Conservation (phyloP, 768 basidiomycete genomes). For the Leccinum imitatum region DNA sequence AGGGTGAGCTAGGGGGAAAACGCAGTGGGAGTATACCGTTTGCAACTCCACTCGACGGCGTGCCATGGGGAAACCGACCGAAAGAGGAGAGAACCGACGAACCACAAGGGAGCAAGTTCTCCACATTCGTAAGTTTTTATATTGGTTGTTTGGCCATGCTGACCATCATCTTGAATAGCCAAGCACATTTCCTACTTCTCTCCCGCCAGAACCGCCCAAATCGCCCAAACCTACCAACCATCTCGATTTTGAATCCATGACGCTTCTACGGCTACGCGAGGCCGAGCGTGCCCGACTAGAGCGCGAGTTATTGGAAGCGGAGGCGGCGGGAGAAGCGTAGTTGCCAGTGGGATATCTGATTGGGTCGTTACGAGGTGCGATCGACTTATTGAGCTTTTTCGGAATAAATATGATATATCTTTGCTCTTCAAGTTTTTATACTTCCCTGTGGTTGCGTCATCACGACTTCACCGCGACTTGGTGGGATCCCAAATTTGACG, state of each 20-base stretch:
- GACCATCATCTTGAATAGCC: conserved; percentile 17
- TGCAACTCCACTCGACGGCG: conserved; percentile 26
- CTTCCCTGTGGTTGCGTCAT: not conserved
- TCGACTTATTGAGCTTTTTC: conserved; percentile 7
- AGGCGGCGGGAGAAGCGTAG: conserved; percentile 39
- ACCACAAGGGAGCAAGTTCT: conserved; percentile 40
- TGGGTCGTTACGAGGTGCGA: conserved; percentile 12
- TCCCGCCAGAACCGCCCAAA: conserved; percentile 23
- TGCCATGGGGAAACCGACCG: not conserved
- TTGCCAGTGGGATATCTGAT: not conserved
- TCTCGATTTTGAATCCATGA: conserved; percentile 77
- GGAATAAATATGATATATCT: conserved; percentile 7
- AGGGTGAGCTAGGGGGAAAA: conserved; percentile 55
- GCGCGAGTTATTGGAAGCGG: conserved; percentile 70
- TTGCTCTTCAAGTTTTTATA: not conserved
- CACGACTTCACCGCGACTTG: not conserved
- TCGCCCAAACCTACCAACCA: conserved; percentile 36
- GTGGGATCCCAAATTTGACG: not conserved
- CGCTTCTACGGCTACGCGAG: conserved; percentile 76
- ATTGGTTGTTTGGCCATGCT: not conserved
- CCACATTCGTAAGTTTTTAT: conserved; percentile 33
- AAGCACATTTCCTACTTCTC: conserved; percentile 15
- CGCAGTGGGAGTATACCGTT: conserved; percentile 7
- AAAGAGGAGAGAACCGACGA: conserved; percentile 1
- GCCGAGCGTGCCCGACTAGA: conserved; percentile 78